Percentiles rank a stretch among this genome's conserved stretches.
Conservation (phyloP, 2,329 filamentous ascomycete species). For the Colletotrichum somersetense region DNA sequence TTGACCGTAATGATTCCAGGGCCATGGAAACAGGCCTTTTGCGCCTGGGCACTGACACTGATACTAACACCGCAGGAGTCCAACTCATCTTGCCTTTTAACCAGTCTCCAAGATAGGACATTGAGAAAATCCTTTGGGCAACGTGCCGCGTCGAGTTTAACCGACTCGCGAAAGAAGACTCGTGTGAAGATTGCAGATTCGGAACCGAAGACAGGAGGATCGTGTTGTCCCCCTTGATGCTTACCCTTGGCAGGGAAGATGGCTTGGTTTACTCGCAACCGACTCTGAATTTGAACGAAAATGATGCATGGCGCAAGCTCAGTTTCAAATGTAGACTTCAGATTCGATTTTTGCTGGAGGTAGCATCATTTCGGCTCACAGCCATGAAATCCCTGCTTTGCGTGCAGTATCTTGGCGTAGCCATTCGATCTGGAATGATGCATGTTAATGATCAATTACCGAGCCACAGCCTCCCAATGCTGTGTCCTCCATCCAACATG, state of each 20-base stretch:
- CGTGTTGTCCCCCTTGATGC: neutral
- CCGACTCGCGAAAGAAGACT: too few relatives aligned
- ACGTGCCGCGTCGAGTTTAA: too few relatives aligned
- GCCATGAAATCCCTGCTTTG: conserved; percentile 47
- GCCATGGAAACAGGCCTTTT: neutral
- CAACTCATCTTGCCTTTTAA: neutral
- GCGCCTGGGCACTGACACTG: too few relatives aligned
- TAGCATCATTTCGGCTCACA: conserved; percentile 13
- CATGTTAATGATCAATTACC: conserved; percentile 40
- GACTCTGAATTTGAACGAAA: conserved; percentile 22
- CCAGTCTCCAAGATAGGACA: neutral
- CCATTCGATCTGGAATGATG: conserved; percentile 47
- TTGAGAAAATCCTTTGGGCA: neutral
- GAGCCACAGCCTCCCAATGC: conserved; percentile 41
- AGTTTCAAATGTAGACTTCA: neutral
- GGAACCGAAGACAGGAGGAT: neutral
- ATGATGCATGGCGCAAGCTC: conserved; percentile 25
- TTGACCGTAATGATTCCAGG: neutral
- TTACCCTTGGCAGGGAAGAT: neutral
- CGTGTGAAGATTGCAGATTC: too few relatives aligned
- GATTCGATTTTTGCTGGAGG: neutral
- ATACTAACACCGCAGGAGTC: too few relatives aligned
- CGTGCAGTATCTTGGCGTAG: conserved; percentile 48
- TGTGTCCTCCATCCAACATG: neutral
- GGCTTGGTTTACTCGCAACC: neutral